Evolutionary conservation across 1,284 basidiomycete species (phyloP).

Genomic region (Tylopilus sp.): DNA sequence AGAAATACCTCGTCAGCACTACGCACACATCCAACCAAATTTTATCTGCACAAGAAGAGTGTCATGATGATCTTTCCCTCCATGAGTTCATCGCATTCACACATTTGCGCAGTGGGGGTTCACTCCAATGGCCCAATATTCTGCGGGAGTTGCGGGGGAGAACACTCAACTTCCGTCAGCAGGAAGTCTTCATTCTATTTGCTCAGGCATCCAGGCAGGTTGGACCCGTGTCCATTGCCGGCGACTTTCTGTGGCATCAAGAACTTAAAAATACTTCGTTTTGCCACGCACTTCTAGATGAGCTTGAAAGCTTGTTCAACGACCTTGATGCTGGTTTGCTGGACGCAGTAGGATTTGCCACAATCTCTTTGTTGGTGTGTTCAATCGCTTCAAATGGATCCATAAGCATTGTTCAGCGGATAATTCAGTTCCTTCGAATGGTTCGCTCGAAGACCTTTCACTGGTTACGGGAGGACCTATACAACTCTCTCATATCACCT

Average conservation of each 20-base stretch:
- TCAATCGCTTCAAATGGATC: conserved; percentile 37
- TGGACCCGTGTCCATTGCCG: conserved; percentile 26
- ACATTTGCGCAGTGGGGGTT: conserved; percentile 52
- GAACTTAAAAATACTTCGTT: conserved; percentile 45
- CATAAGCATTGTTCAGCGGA: conserved; percentile 42
- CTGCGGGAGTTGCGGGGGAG: conserved; percentile 50
- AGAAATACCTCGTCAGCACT: too few relatives aligned
- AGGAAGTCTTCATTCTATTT: conserved; percentile 51
- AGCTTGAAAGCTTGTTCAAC: conserved; percentile 41
- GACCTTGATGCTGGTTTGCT: conserved; percentile 50
- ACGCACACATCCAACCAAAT: too few relatives aligned
- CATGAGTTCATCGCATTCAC: conserved; percentile 54
- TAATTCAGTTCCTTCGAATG: conserved; percentile 37
- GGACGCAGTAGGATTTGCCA: conserved; percentile 47
- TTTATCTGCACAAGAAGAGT: too few relatives aligned
- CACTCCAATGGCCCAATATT: conserved; percentile 62
- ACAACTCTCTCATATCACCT: conserved; percentile 29
- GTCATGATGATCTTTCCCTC: too few relatives aligned
- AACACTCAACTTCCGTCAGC: conserved; percentile 46
- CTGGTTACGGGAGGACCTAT: conserved; percentile 49
- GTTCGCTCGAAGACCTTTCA: conserved; percentile 44
- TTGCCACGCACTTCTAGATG: conserved; percentile 43
- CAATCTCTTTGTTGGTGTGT: conserved; percentile 34
- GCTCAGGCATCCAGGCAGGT: conserved; percentile 54
- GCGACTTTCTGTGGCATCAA: conserved; percentile 42